Evolutionary conservation across 1,139 yeast species (phyloP).

Genomic region (Pichia terricola): DNA sequence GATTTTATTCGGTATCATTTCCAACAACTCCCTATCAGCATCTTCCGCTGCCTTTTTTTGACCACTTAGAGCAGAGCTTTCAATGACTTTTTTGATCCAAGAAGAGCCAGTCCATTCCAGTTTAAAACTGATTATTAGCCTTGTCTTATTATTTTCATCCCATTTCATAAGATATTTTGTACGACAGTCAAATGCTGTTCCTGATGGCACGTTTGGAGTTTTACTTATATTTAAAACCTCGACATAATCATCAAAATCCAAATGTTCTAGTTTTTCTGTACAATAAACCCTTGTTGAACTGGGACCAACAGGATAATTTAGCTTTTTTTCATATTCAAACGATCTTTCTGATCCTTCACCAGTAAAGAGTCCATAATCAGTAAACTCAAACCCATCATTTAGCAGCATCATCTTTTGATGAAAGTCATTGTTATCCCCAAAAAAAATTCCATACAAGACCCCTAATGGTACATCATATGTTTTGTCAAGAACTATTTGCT

Average conservation of each 20-base stretch:
- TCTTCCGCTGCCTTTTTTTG: constrained; percentile 30
- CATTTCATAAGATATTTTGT: constrained; percentile 42
- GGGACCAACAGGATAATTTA: constrained; percentile 50
- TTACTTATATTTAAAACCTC: constrained; percentile 28
- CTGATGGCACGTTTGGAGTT: constrained; percentile 57
- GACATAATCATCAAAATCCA: constrained; percentile 23
- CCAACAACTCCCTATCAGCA: constrained; percentile 9
- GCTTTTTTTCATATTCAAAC: constrained; percentile 36
- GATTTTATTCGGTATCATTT: constrained; percentile 4
- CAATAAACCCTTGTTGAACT: constrained; percentile 46
- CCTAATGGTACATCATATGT: constrained; percentile 39
- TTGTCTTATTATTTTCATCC: constrained; percentile 36
- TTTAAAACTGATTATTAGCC: constrained; percentile 33
- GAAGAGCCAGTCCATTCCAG: constrained; percentile 48
- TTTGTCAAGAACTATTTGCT: constrained; percentile 25
- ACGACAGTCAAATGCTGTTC: constrained; percentile 41
- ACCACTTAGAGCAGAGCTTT: constrained; percentile 40
- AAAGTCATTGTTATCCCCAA: constrained; percentile 36
- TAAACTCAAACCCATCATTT: constrained; percentile 41
- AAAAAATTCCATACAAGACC: constrained; percentile 36
- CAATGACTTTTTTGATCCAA: constrained; percentile 49
- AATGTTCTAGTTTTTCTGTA: constrained; percentile 34
- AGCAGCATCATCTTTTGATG: constrained; percentile 33
- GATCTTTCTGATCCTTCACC: constrained; percentile 27
- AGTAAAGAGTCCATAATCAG: constrained; percentile 32